phyloP scores from a whole-genome alignment of 1,139 yeast species.

The Suhomyces atakaporum region DNA sequence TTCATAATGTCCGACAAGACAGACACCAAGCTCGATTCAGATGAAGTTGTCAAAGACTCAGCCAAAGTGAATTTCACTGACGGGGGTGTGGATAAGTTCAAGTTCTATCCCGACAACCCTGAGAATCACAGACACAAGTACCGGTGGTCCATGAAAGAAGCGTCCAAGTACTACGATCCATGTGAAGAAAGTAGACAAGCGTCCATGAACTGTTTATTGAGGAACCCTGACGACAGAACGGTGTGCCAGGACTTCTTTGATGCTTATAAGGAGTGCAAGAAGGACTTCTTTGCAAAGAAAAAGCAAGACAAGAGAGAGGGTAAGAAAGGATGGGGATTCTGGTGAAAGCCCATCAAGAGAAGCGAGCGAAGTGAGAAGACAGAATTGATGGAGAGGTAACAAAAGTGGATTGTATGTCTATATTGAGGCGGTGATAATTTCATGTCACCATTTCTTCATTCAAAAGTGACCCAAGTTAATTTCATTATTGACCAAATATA shows the following conservation, averaged over 20 bases:
- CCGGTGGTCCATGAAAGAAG: slow-evolving; percentile 65
- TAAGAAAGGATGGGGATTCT: slow-evolving; percentile 50
- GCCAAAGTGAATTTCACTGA: slow-evolving; percentile 58
- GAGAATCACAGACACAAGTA: slow-evolving; percentile 61
- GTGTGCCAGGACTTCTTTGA: slow-evolving; percentile 85
- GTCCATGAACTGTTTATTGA: slow-evolving; percentile 75
- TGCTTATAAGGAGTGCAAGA: slow-evolving; percentile 89
- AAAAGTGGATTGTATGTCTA: too few species aligned
- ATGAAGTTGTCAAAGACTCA: slow-evolving; percentile 43
- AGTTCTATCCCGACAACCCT: slow-evolving; percentile 85
- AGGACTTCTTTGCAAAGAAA: slow-evolving; percentile 64
- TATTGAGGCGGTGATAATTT: too few species aligned
- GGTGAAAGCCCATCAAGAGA: too few species aligned
- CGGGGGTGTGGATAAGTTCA: slow-evolving; percentile 54
- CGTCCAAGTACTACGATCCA: slow-evolving; percentile 88
- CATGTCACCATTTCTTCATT: too few species aligned
- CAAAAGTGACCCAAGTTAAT: too few species aligned
- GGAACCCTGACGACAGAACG: slow-evolving; percentile 71
- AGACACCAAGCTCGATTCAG: slow-evolving; percentile 16
- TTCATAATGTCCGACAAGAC: background rate
- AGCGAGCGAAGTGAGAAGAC: too few species aligned
- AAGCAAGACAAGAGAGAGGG: slow-evolving; percentile 42
- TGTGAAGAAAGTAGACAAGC: slow-evolving; percentile 88
- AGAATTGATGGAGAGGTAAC: background rate
- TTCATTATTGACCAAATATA: too few species aligned